A percentile compares a stretch with the other conserved stretches of the same genome.
Evolutionary conservation across 2,329 filamentous ascomycete genomes (phyloP).

Genomic region (Dothideomycetes sp.): DNA sequence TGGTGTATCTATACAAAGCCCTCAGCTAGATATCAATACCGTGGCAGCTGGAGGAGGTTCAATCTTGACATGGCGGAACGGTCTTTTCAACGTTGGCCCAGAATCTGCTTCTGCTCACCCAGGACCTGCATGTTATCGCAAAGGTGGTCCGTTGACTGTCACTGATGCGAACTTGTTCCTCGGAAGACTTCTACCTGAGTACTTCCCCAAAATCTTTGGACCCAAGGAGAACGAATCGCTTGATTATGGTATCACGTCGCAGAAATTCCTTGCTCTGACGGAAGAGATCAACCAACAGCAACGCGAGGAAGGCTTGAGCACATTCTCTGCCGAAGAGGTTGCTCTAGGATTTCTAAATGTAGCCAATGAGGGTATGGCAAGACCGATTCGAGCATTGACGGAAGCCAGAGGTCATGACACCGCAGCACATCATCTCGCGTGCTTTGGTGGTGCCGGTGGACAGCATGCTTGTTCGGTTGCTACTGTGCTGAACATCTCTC

Average conservation of each 20-base stretch:
- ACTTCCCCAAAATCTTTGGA: constrained; percentile 28
- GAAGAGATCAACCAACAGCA: constrained; percentile 33
- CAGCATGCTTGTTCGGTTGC: constrained; percentile 40
- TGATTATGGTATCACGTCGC: constrained; percentile 33
- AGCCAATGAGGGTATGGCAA: constrained; percentile 25
- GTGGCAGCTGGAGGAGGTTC: constrained; percentile 41
- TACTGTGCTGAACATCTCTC: constrained; percentile 34
- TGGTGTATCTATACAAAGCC: constrained; percentile 23
- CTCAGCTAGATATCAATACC: constrained; percentile 27
- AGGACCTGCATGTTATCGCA: constrained; percentile 27
- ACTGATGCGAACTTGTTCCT: constrained; percentile 29
- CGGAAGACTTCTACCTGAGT: constrained; percentile 24
- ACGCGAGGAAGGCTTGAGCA: constrained; percentile 38
- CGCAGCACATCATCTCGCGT: constrained; percentile 20
- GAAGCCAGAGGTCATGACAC: constrained; percentile 23
- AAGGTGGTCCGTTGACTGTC: constrained; percentile 28
- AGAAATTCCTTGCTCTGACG: constrained; percentile 36
- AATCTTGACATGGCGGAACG: constrained; percentile 26
- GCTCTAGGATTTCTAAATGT: constrained; percentile 22
- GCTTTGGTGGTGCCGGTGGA: constrained; percentile 30
- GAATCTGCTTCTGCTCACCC: constrained; percentile 30
- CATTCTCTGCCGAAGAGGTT: constrained; percentile 23
- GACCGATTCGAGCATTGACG: constrained; percentile 23
- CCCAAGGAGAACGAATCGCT: constrained; percentile 26
- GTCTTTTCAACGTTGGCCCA: constrained; percentile 20